These are phyloP conservation scores for Aspergillus sp. DNA, from an alignment of 2,329 filamentous ascomycete genomes.

Conservation along the genomic window DNA sequence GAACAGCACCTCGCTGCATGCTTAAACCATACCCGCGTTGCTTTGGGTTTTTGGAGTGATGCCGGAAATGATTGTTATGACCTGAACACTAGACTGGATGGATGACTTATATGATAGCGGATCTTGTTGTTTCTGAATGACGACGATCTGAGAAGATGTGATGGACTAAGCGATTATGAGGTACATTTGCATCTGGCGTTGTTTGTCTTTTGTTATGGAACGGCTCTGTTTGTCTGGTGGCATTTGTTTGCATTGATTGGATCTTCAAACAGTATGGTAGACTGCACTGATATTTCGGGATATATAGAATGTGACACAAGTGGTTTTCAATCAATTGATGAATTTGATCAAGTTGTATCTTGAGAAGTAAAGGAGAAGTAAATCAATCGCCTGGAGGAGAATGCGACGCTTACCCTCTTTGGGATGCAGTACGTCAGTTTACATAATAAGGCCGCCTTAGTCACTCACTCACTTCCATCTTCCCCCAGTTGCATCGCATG, in stretches of 20 bases:
- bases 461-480: background rate
- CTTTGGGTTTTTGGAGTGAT: background rate
- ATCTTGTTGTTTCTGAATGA: background rate
- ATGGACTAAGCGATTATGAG: background rate
- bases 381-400: background rate
- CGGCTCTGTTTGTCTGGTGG: background rate
- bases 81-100: background rate
- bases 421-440: background rate
- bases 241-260: background rate
- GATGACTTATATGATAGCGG: background rate
- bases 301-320: background rate
- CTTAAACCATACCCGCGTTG: background rate
- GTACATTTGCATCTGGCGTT: slow-evolving; percentile 8
- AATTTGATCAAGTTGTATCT: too few species aligned
- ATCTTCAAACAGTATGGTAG: background rate
- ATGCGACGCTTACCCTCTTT: background rate
- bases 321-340: background rate
- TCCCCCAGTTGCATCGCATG: background rate
- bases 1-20: slow-evolving; percentile 11
- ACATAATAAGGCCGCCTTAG: background rate
- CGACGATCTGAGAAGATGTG: slow-evolving; percentile 1
- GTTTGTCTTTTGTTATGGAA: background rate
- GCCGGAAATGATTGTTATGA: background rate
- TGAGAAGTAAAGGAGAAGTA: too few species aligned
- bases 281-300: background rate